phyloP scores from a whole-genome alignment of 2,329 filamentous ascomycete genomes.

The Fusarium fracticaudum region DNA sequence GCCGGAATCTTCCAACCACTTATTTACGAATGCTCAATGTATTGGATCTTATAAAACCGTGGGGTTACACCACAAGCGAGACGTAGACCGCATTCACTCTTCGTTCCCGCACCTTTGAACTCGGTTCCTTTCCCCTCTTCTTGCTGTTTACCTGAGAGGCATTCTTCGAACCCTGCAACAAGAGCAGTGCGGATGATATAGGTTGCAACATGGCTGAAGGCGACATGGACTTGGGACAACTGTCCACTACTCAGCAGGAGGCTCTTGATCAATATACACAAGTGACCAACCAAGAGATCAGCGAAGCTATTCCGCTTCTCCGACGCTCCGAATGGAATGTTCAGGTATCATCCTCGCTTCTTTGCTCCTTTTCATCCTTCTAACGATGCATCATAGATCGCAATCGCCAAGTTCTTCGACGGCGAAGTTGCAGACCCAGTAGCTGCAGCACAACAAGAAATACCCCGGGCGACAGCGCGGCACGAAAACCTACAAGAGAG shows the following conservation, averaged over 20 bases:
- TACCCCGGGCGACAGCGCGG: conserved; percentile 69
- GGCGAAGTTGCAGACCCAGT: conserved; percentile 87
- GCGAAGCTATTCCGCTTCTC: conserved; percentile 81
- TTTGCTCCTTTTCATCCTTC: not conserved
- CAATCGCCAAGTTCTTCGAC: conserved; percentile 97
- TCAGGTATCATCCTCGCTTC: conserved; percentile 64
- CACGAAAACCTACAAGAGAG: conserved; percentile 79
- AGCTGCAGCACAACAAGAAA: conserved; percentile 75
- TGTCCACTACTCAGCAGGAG: conserved; percentile 81
- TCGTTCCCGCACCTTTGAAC: not conserved
- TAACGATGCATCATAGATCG: conserved; percentile 69
- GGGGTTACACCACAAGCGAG: conserved; percentile 23
- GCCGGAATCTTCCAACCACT: not conserved
- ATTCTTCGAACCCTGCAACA: not conserved
- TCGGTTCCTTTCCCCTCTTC: not conserved
- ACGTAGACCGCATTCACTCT: not conserved
- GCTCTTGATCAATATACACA: conserved; percentile 88
- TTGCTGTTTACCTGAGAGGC: not conserved
- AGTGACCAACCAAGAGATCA: conserved; percentile 84
- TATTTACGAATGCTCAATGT: not conserved
- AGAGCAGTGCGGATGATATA: not conserved
- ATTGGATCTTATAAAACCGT: conserved; percentile 13
- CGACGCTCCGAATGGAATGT: conserved; percentile 96
- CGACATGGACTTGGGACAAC: conserved; percentile 67
- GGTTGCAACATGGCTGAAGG: conserved; percentile 47